Conservation (phyloP, 306 rosid species). For the Comarum palustre region DNA sequence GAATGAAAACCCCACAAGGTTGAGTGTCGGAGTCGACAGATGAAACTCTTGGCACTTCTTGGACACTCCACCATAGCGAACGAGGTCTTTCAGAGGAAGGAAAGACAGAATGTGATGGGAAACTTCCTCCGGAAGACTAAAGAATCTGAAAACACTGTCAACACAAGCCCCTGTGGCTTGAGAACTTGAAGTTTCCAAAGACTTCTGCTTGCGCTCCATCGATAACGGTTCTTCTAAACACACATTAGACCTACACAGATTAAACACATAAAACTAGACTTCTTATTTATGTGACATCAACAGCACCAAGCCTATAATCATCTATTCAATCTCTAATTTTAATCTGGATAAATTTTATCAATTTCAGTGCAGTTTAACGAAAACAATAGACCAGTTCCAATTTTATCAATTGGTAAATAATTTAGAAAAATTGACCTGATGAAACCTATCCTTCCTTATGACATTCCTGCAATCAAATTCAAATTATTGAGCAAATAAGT, state of each 20-base stretch:
- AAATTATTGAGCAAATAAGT: too few relatives aligned
- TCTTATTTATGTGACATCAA: background rate
- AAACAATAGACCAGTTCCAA: too few relatives aligned
- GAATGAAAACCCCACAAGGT: background rate
- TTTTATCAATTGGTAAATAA: too few relatives aligned
- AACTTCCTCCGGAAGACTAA: background rate
- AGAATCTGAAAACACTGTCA: slow-evolving; percentile 3
- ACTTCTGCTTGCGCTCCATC: slow-evolving; percentile 6
- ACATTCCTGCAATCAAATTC: too few relatives aligned
- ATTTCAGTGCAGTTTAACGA: too few relatives aligned
- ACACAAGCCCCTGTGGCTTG: background rate
- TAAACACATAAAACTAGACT: background rate
- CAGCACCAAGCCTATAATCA: background rate
- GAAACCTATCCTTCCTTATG: too few relatives aligned
- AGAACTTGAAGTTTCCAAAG: slow-evolving; percentile 3
- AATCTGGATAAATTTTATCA: too few relatives aligned
- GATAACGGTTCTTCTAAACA: background rate
- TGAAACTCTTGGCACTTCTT: background rate
- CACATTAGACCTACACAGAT: background rate
- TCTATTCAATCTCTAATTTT: background rate
- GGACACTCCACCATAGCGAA: background rate
- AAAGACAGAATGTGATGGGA: slow-evolving; percentile 7
- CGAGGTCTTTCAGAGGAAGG: slow-evolving; percentile 3
- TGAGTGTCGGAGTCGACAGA: background rate
- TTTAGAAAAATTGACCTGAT: too few relatives aligned